Evolutionary conservation across 768 basidiomycete genomes (phyloP).

Genomic region (Trametes punicea): DNA sequence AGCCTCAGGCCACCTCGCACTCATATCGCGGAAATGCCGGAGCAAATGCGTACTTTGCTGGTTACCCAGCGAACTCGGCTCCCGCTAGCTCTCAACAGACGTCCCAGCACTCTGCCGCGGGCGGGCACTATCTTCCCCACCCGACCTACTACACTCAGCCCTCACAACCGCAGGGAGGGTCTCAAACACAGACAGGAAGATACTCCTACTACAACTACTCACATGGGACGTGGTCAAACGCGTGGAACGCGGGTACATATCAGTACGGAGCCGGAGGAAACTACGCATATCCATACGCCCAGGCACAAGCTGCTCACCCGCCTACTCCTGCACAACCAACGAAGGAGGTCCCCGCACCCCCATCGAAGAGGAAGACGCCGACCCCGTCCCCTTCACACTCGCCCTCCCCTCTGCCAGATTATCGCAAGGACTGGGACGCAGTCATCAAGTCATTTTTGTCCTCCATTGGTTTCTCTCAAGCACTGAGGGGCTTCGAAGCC

Average conservation of each 20-base stretch:
- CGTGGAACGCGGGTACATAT: constrained; percentile 17
- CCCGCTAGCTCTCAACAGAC: neutral
- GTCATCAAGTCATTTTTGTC: constrained; percentile 52
- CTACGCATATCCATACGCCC: constrained; percentile 16
- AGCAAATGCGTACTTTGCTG: neutral
- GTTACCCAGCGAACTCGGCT: neutral
- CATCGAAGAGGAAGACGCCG: constrained; percentile 14
- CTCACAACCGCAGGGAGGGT: neutral
- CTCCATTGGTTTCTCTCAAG: constrained; percentile 53
- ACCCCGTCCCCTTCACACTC: constrained; percentile 30
- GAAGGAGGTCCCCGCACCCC: neutral
- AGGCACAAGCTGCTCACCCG: neutral
- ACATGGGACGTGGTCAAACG: constrained; percentile 22
- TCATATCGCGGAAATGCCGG: neutral
- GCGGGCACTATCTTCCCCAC: neutral
- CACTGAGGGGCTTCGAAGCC: constrained; percentile 59
- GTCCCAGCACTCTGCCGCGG: neutral
- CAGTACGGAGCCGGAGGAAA: constrained; percentile 11
- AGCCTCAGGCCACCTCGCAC: constrained; percentile 9
- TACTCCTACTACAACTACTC: constrained; percentile 26
- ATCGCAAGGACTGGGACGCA: constrained; percentile 60
- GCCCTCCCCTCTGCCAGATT: constrained; percentile 39
- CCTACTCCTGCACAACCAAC: neutral
- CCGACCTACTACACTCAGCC: constrained; percentile 1
- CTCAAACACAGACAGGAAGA: neutral